Evolutionary conservation across 768 basidiomycete genomes (phyloP).

Genomic region (Lepiota venenata): DNA sequence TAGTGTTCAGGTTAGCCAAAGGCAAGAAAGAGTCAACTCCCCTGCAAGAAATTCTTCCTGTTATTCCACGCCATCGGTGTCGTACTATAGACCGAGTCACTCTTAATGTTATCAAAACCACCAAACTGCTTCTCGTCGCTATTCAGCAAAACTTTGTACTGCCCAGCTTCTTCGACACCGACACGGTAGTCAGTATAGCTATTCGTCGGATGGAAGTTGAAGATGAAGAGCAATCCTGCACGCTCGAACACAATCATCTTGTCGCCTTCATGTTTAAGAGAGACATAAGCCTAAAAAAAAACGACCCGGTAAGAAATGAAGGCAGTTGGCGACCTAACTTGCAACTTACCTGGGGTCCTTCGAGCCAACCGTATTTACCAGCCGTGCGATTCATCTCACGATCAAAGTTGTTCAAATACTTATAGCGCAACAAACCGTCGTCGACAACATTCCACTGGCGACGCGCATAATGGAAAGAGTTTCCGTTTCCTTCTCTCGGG

Average conservation of each 20-base stretch:
- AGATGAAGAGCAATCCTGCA: slow-evolving; percentile 89
- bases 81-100: slow-evolving; percentile 69
- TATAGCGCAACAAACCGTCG: slow-evolving; percentile 84
- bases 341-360: slow-evolving; percentile 64
- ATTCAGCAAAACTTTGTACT: slow-evolving; percentile 77
- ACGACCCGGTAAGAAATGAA: slow-evolving; percentile 9
- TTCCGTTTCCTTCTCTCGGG: slow-evolving; percentile 91
- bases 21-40: slow-evolving; percentile 29
- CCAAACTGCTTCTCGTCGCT: slow-evolving; percentile 89
- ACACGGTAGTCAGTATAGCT: slow-evolving; percentile 95
- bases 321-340: neutral
- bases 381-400: slow-evolving; percentile 87
- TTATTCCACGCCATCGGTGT: slow-evolving; percentile 88
- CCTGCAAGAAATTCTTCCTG: slow-evolving; percentile 89
- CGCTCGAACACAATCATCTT: slow-evolving; percentile 95
- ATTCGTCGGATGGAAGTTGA: slow-evolving; percentile 93
- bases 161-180: slow-evolving; percentile 81
- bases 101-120: slow-evolving; percentile 78
- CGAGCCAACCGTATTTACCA: slow-evolving; percentile 80
- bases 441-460: slow-evolving; percentile 97
- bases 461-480: slow-evolving; percentile 96
- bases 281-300: slow-evolving; percentile 74
- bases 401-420: slow-evolving; percentile 92
- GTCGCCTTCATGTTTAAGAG: slow-evolving; percentile 90
- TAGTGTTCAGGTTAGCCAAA: neutral